phyloP scores from a whole-genome alignment of 1,284 basidiomycete species.

The Heterobasidion parviporum region DNA sequence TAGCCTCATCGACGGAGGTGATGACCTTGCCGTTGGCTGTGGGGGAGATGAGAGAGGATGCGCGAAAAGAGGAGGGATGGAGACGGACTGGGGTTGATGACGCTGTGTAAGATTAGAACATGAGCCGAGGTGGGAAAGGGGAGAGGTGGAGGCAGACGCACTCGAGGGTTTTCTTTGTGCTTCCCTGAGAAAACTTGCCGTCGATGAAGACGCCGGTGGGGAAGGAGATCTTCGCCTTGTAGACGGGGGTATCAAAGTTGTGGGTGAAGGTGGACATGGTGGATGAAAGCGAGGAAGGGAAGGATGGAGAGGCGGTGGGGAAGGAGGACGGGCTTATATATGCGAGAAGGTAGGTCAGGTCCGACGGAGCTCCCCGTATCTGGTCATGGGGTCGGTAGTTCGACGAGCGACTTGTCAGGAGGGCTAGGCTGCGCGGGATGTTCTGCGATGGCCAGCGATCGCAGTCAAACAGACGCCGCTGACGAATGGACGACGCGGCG shows the following conservation, averaged over 20 bases:
- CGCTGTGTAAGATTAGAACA: conserved; percentile 29
- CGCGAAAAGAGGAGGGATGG: not conserved
- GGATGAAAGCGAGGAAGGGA: not conserved
- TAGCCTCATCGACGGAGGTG: conserved; percentile 61
- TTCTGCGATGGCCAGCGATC: no score
- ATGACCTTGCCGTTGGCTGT: conserved; percentile 64
- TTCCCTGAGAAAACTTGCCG: conserved; percentile 72
- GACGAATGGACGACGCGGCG: no score
- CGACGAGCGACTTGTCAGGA: no score
- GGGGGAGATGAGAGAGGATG: not conserved
- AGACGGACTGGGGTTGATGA: conserved; percentile 61
- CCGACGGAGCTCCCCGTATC: not conserved
- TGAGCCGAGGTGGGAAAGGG: not conserved
- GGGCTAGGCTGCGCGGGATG: no score
- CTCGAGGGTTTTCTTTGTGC: conserved; percentile 61
- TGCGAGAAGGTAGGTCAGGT: not conserved
- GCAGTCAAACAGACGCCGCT: no score
- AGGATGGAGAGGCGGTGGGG: not conserved
- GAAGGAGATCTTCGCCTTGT: conserved; percentile 66
- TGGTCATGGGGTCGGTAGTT: not conserved
- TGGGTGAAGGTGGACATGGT: conserved; percentile 32
- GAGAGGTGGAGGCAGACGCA: conserved; percentile 26
- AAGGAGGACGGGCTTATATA: not conserved
- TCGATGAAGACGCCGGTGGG: conserved; percentile 77
- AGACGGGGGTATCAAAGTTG: conserved; percentile 57